A percentile compares a stretch with the other conserved stretches of the same genome.
Conservation (phyloP, 164 flowering plant genomes). For the Platanus orientalis region DNA sequence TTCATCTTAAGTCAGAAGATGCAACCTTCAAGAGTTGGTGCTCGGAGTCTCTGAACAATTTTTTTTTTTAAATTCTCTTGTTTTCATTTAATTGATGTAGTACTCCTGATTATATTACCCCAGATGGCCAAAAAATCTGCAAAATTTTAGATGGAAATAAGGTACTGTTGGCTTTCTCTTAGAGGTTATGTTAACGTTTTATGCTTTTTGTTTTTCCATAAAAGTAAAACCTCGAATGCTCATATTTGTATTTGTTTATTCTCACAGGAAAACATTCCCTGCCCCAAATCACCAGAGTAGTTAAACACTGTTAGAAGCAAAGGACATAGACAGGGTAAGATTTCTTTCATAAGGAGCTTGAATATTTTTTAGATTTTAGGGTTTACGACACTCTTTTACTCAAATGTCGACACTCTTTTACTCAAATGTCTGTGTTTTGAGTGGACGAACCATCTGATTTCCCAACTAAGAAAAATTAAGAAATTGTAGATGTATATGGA, state of each 20-base stretch:
- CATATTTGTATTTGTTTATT: neutral
- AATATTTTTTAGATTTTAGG: neutral
- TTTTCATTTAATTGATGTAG: constrained; percentile 34
- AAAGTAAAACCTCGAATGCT: neutral
- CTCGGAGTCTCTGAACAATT: neutral
- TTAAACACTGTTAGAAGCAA: constrained; percentile 44
- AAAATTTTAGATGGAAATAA: constrained; percentile 44
- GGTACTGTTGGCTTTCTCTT: constrained; percentile 29
- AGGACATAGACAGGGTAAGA: constrained; percentile 51
- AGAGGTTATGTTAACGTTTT: neutral
- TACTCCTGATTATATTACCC: constrained; percentile 94
- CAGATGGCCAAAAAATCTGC: constrained; percentile 53
- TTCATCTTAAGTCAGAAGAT: too few species aligned
- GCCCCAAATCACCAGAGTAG: constrained; percentile 88
- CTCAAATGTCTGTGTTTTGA: too few species aligned
- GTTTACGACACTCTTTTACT: neutral
- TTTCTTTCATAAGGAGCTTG: neutral
- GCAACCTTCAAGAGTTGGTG: neutral
- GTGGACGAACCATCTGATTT: neutral
- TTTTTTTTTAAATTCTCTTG: neutral
- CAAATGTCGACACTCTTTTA: too few species aligned
- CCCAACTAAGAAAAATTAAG: too few species aligned
- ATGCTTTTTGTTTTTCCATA: too few species aligned
- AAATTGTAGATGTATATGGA: too few species aligned
- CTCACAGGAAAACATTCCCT: constrained; percentile 55